These are phyloP conservation scores for Hymenoscyphus fructigenus DNA, from an alignment of 2,329 filamentous ascomycete genomes.

Conservation along the genomic window DNA sequence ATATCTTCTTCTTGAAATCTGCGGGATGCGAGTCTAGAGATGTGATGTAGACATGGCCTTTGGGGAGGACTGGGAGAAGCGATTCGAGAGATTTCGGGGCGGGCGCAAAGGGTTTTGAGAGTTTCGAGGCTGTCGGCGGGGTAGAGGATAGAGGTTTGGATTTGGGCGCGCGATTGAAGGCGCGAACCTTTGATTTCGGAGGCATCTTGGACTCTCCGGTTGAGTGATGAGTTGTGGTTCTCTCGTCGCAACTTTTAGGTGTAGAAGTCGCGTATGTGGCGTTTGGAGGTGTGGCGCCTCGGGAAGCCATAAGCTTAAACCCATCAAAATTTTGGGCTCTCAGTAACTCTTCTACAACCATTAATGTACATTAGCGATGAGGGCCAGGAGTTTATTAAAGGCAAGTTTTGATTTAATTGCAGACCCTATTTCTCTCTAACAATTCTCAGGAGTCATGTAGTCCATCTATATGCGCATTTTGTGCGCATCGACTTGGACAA, in stretches of 20 bases:
- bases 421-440: constrained; percentile 6
- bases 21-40: constrained; percentile 74
- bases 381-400: constrained; percentile 33
- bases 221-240: background rate
- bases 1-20: constrained; percentile 78
- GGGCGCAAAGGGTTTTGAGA: constrained; percentile 67
- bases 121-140: constrained; percentile 11
- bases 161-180: constrained; percentile 27
- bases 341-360: background rate
- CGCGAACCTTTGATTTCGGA: constrained; percentile 34
- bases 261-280: background rate
- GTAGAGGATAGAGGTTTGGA: constrained; percentile 7
- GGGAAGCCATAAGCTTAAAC: background rate
- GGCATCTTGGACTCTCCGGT: constrained; percentile 29
- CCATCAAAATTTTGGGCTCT: background rate
- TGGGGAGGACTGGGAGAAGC: constrained; percentile 66
- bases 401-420: constrained; percentile 18
- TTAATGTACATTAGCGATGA: constrained; percentile 30
- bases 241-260: background rate
- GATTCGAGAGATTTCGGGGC: constrained; percentile 58
- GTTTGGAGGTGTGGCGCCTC: background rate
- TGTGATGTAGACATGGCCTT: constrained; percentile 74
- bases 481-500: constrained; percentile 35
- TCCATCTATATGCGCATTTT: constrained; percentile 37
- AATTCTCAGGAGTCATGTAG: constrained; percentile 29